Base-by-base conservation (phyloP, 495 filamentous ascomycete genomes). In the Arthonia radiata region DNA sequence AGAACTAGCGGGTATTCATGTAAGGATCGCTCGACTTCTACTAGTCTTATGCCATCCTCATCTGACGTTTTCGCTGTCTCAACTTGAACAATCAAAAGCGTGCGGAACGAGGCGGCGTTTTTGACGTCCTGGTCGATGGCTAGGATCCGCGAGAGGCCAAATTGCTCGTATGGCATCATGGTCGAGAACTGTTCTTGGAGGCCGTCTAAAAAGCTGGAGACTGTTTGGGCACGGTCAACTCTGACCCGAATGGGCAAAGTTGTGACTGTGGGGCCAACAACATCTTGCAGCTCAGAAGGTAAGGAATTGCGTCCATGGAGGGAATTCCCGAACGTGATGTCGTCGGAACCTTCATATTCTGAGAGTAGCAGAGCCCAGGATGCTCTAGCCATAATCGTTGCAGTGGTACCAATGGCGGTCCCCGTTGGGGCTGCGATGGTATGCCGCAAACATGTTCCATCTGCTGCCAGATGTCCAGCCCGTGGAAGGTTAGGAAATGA, bases 311-410 rank as follows among this genome's bases (percentile, higher is more conserved):
- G 34, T 12, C 40, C 40, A 6, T 37, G 35, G 10, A 43, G 24
- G 8, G 40, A 40, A 18, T 40, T 35, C 8, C 40, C 40, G 26
- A 43, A 43, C 17, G 40, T 16, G 19, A 47, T 47, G 37, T 74
- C 69, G 14, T 57, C 52, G 14, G 48, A 57, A 13, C 53, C 48
- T 0, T 47, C 56, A 32, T 67, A 63, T 25, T 52, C 52, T 2
- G 61, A 57, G 1, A 62, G 49, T 0, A 67, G 47, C 0, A 70
- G 43, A 0, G 59, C 63, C 69, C 67, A 74, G 7, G 64, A 64
- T 9, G 52, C 66, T 2, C 67, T 60, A 13, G 72, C 62, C 4
- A 67, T 33, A 0, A 64, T 68, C 0, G 68, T 57, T 24, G 61
- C 37, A 0, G 67, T 73, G 26, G 56, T 53, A 18, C 49, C 40